Percentiles rank a stretch among this genome's conserved stretches.
Conservation (phyloP, 441 rosid genomes). For the Populus hybrid region DNA sequence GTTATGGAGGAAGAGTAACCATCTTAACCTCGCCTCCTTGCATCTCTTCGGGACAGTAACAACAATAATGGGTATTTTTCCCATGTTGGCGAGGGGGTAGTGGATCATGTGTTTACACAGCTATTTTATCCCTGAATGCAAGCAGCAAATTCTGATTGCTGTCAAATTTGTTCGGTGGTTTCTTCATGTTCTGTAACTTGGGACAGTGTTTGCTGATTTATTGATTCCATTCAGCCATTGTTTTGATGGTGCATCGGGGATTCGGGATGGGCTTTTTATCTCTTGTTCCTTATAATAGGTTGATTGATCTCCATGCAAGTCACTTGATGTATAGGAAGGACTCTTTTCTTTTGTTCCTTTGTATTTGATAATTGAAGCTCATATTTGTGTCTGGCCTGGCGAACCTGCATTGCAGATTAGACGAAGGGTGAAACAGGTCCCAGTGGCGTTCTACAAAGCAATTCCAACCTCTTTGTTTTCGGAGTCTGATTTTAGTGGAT, state of each 20-base stretch:
- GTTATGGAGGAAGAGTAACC: not conserved
- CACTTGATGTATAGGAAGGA: not conserved
- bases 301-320: not conserved
- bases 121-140: not conserved
- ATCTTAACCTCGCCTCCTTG: not conserved
- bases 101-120: not conserved
- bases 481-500: slow-evolving; percentile 71
- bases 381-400: slow-evolving; percentile 1
- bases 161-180: not conserved
- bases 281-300: not conserved
- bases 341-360: not conserved
- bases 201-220: not conserved
- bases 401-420: slow-evolving; percentile 51
- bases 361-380: not conserved
- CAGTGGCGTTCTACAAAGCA: slow-evolving; percentile 67
- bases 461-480: slow-evolving; percentile 65
- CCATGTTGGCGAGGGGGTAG: not conserved
- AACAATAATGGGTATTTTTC: not conserved
- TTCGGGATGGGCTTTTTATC: not conserved
- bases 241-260: not conserved
- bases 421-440: slow-evolving; percentile 86
- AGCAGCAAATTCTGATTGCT: not conserved
- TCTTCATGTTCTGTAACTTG: not conserved
- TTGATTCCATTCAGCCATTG: not conserved
- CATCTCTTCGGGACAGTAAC: not conserved